Evolutionary conservation across 164 flowering plant species (phyloP).

Genomic region (Houttuynia cordata): DNA sequence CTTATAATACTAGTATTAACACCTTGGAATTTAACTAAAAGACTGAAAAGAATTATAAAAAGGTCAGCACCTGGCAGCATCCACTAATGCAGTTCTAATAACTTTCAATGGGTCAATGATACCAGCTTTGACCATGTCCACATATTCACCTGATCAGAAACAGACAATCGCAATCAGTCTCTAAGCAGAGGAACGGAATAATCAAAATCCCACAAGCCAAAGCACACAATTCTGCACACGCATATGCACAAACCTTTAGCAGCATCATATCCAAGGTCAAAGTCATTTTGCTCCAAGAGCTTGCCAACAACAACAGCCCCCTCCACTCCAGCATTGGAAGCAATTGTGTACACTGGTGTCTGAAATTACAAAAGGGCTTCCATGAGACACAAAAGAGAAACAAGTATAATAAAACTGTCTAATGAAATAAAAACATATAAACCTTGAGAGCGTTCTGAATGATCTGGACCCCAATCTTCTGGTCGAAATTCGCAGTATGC

Average conservation of each 20-base stretch:
- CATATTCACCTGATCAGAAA: conserved; percentile 61
- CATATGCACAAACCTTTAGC: conserved; percentile 56
- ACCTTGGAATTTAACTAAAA: background rate
- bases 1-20: too few relatives aligned
- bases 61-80: conserved; percentile 78
- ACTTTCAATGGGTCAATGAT: conserved; percentile 94
- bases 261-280: conserved; percentile 95
- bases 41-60: background rate
- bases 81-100: conserved; percentile 94
- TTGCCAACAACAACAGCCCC: conserved; percentile 98
- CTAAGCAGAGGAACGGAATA: too few relatives aligned
- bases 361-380: conserved; percentile 12
- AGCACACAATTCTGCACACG: too few relatives aligned
- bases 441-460: conserved; percentile 97
- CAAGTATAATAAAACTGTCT: background rate
- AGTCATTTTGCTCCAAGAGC: conserved; percentile 76
- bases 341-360: conserved; percentile 85
- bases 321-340: conserved; percentile 94
- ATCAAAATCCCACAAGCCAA: too few relatives aligned
- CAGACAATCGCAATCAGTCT: background rate
- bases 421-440: background rate
- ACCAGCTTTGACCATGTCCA: conserved; percentile 92
- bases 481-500: conserved; percentile 86
- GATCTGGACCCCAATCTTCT: conserved; percentile 95
- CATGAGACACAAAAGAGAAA: background rate